Base-by-base conservation (phyloP, 2,329 filamentous ascomycete species). In the Elsinoe australis region DNA sequence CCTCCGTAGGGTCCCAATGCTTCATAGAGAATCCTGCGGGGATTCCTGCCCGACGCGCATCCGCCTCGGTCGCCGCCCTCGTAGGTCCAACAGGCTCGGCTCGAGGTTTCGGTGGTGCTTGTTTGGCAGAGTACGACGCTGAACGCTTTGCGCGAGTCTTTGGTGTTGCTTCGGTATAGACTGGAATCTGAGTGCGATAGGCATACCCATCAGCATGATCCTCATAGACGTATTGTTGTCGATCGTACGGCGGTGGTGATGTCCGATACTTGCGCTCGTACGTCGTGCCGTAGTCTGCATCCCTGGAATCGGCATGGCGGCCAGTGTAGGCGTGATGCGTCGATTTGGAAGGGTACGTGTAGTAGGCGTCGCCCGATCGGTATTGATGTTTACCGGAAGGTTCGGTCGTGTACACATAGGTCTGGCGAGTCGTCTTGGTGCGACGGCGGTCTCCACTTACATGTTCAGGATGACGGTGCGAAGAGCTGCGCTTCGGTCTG, bases 1-100 rank as follows among this genome's bases (percentile, higher is more conserved):
- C 82, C 71, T 96, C 90, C 21, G 80, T 82, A 0, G 90, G 90
- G 64, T 98, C 92, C 92, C 92, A 96, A 72, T 96, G 94, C 76
- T 96, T 96, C 63, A 90, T 80, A 19, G 87, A 94, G 71, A 94
- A 98, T 53, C 92, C 90, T 1, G 80, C 67, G 1, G 92, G 89
- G 50, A 98, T 95, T 52, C 79, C 77, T 61, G 72, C 76, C 22
- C 71, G 70, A 52, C 69, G 69, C 51, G 78, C 78, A 56, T 83
- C 79, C 49, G 86, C 83, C 63, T 78, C 78, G 35, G 78, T 82
- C 50, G 80, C 80, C 58, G 71, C 67, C 39, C 67, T 67, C 36
- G 69, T 61, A 39, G 58, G 66, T 39, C 53, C 49, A 15, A 66
- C 58, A 10, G 63, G 56, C 59, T 67, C 70, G 49, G 59, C 55